Percentiles rank a stretch among this genome's conserved stretches.
phyloP scores from a whole-genome alignment of 1,284 basidiomycete species.

The Fomitopsis pinicola region DNA sequence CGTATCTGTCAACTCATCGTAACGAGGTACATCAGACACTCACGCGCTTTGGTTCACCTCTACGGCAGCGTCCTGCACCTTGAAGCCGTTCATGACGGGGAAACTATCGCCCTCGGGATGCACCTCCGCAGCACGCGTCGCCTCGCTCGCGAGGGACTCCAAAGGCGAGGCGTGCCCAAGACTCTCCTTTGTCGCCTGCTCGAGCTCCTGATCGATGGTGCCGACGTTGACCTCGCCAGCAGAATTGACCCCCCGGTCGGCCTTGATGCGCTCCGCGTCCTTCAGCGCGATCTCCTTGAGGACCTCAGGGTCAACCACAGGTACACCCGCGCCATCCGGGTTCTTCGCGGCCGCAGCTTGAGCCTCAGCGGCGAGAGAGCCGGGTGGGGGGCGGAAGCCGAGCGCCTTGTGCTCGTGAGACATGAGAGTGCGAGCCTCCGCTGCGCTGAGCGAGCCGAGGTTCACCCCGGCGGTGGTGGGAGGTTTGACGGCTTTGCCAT shows the following conservation, averaged over 20 bases:
- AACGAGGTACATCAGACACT: constrained; percentile 2
- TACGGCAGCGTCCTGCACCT: constrained; percentile 8
- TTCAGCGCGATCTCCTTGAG: constrained; percentile 15
- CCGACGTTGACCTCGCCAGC: constrained; percentile 19
- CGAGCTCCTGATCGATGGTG: constrained; percentile 16
- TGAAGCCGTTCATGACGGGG: constrained; percentile 10
- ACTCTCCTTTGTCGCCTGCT: constrained; percentile 20
- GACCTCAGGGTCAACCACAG: constrained; percentile 16
- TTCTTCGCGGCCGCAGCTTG: constrained; percentile 28
- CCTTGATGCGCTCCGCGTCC: constrained; percentile 25
- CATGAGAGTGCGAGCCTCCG: constrained; percentile 27
- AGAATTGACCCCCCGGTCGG: constrained; percentile 17
- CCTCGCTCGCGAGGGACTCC: constrained; percentile 28
- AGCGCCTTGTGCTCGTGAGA: constrained; percentile 32
- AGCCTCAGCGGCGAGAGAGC: constrained; percentile 30
- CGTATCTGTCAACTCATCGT: not conserved
- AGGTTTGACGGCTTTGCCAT: not conserved
- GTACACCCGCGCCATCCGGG: constrained; percentile 18
- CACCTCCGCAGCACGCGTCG: constrained; percentile 26
- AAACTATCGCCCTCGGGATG: constrained; percentile 20
- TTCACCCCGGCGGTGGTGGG: constrained; percentile 17
- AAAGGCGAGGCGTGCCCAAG: constrained; percentile 29
- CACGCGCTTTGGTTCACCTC: constrained; percentile 3
- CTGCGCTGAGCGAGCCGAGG: constrained; percentile 22
- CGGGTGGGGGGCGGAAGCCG: constrained; percentile 30